Evolutionary conservation across 2,329 filamentous ascomycete species (phyloP).

Genomic region (Capronia americana): DNA sequence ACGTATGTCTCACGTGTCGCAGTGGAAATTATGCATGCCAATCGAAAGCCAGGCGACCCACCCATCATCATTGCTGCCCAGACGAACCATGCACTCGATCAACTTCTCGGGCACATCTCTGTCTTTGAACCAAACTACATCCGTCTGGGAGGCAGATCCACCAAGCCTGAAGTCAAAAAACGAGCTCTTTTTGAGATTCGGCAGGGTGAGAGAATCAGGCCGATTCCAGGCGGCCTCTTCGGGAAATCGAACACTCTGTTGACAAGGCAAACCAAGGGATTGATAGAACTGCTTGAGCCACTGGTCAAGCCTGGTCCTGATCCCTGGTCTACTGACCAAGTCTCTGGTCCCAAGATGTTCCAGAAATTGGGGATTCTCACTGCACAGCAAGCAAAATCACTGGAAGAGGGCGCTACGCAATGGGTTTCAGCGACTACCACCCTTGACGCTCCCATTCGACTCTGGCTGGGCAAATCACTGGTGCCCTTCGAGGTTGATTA

Average conservation of each 20-base stretch:
- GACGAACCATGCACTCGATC: conserved; percentile 89
- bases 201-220: conserved; percentile 42
- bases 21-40: conserved; percentile 69
- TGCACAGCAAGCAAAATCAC: conserved; percentile 66
- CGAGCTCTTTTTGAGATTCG: conserved; percentile 71
- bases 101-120: conserved; percentile 71
- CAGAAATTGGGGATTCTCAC: conserved; percentile 64
- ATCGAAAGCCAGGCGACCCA: conserved; percentile 61
- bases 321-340: conserved; percentile 58
- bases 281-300: conserved; percentile 52
- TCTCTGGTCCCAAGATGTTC: conserved; percentile 51
- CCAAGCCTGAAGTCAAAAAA: conserved; percentile 68
- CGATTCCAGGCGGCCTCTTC: conserved; percentile 51
- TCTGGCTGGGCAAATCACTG: conserved; percentile 65
- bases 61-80: conserved; percentile 83
- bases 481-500: conserved; percentile 54
- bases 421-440: conserved; percentile 49
- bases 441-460: conserved; percentile 51
- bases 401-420: conserved; percentile 57
- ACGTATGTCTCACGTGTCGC: conserved; percentile 80
- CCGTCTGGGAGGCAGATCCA: conserved; percentile 72
- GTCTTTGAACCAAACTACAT: conserved; percentile 68
- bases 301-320: conserved; percentile 46
- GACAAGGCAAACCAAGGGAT: conserved; percentile 50
- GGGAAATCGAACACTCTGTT: conserved; percentile 51